Base-by-base conservation (phyloP, 768 basidiomycete genomes). In the Calocybe cyanea region DNA sequence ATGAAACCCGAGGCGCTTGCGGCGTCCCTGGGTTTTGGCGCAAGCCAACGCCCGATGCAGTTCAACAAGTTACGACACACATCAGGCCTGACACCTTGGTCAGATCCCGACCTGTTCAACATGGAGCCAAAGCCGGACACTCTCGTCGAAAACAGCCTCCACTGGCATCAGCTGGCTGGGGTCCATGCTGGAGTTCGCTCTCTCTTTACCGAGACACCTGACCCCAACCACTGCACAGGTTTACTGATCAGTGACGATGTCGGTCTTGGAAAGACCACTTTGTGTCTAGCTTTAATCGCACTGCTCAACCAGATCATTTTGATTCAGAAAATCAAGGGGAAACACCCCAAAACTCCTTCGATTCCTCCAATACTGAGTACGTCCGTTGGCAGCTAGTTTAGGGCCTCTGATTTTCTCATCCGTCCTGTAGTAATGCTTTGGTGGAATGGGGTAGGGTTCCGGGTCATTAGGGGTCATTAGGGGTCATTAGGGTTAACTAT, bases 261-360 rank as follows among this genome's bases (percentile, higher is more conserved):
- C 4, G 63, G 67, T 0, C 53, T 67, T 0, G 63, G 65, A 0
- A 69, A 69, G 39, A 67, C 65, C 0, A 48, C 56, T 5, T 59
- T 59, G 23, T 35, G 59, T 0, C 34, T 56, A 2, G 24, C 54
- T 0, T 17, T 57, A 0, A 45, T 63, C 2, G 58, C 55, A 0
- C 60, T 60, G 37, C 38, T 64, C 0, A 52, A 48, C 17, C 38
- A 52, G 14, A 35, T 25, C 7, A 46, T 55, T 21, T 35, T 4
- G 14, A 18, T 48, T 2, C 48, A 32, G 31, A n/a, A n/a, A n/a
- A 8, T n/a, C 31, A 32, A 52, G 31, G 15, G 46, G 21, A 38
- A 17, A 8, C 18, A 31, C 2, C 19, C 4, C 11, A 14, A 15
- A 3, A 11, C 36, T 7, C 46, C 52, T 0, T 30, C 11, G 17